Conservation (phyloP, 2,329 filamentous ascomycete species). For the Pyrenochaeta sp. region DNA sequence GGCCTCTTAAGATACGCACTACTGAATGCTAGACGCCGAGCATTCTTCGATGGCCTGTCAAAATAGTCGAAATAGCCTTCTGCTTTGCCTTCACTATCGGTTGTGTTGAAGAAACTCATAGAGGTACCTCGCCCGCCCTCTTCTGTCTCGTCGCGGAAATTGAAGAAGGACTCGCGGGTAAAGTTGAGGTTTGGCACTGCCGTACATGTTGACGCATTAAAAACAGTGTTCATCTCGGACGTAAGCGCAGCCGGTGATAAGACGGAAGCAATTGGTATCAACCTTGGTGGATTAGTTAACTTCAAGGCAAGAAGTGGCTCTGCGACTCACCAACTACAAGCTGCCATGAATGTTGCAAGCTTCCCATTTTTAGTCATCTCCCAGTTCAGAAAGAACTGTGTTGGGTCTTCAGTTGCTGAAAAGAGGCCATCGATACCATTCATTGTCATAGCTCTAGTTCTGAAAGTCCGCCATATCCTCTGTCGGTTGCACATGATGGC, state of each 20-base stretch:
- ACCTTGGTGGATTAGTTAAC: slow-evolving; percentile 22
- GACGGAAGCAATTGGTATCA: slow-evolving; percentile 50
- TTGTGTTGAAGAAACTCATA: slow-evolving; percentile 47
- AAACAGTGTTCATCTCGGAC: slow-evolving; percentile 33
- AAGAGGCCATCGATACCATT: slow-evolving; percentile 50
- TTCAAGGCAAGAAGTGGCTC: not conserved
- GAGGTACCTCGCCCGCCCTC: slow-evolving; percentile 30
- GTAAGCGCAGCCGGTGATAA: slow-evolving; percentile 48
- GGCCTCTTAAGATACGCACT: slow-evolving; percentile 44
- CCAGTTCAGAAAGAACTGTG: slow-evolving; percentile 42
- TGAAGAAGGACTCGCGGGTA: slow-evolving; percentile 35
- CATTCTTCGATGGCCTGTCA: slow-evolving; percentile 47
- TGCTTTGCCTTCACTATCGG: slow-evolving; percentile 29
- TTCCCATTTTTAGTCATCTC: slow-evolving; percentile 49
- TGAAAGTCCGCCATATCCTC: slow-evolving; percentile 49
- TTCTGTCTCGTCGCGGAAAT: slow-evolving; percentile 38
- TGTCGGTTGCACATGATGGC: slow-evolving; percentile 49
- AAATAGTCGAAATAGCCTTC: slow-evolving; percentile 48
- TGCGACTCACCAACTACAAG: slow-evolving; percentile 41
- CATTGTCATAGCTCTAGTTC: slow-evolving; percentile 48
- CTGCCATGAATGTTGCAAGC: slow-evolving; percentile 47
- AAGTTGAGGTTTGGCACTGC: slow-evolving; percentile 44
- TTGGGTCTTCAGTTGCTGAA: slow-evolving; percentile 46
- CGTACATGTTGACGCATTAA: slow-evolving; percentile 26
- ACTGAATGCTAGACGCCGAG: slow-evolving; percentile 41